A percentile compares a stretch with the other conserved stretches of the same genome.
These are phyloP conservation scores for Scedosporium apiospermum DNA, from an alignment of 2,329 filamentous ascomycete genomes.

Conservation along the genomic window DNA sequence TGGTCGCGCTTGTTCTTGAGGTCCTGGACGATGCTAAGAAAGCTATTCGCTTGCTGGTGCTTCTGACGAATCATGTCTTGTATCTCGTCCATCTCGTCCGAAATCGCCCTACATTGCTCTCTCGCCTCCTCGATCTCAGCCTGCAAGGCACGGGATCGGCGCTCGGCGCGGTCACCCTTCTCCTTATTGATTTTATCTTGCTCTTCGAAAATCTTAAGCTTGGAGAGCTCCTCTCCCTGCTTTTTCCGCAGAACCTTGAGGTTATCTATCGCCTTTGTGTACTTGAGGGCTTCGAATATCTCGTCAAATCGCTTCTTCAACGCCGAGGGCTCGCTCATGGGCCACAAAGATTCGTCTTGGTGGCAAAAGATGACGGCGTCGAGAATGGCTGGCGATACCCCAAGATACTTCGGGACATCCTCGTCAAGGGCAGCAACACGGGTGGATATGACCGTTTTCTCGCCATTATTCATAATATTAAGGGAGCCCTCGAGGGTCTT, in stretches of 20 bases:
- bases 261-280: slow-evolving; percentile 94
- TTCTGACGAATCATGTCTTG: slow-evolving; percentile 52
- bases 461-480: slow-evolving; percentile 66
- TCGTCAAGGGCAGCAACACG: slow-evolving; percentile 73
- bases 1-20: slow-evolving; percentile 70
- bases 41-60: slow-evolving; percentile 63
- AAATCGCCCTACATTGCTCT: slow-evolving; percentile 48
- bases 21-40: slow-evolving; percentile 63
- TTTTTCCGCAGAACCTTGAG: slow-evolving; percentile 80
- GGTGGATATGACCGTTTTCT: slow-evolving; percentile 69
- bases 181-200: slow-evolving; percentile 79
- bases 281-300: slow-evolving; percentile 95
- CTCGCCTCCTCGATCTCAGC: slow-evolving; percentile 54
- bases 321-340: slow-evolving; percentile 75
- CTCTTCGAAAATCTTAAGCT: slow-evolving; percentile 64
- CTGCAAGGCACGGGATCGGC: slow-evolving; percentile 53
- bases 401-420: slow-evolving; percentile 75
- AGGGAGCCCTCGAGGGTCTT: slow-evolving; percentile 81
- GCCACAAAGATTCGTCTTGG: slow-evolving; percentile 96
- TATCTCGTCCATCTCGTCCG: slow-evolving; percentile 51
- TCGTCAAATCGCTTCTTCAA: slow-evolving; percentile 95
- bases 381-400: slow-evolving; percentile 81
- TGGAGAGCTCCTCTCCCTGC: slow-evolving; percentile 64
- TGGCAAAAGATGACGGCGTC: slow-evolving; percentile 98
- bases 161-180: slow-evolving; percentile 63